Evolutionary conservation across 2,329 filamentous ascomycete species (phyloP), one percentile per base, ranked within the genome.

Genomic region (Didymella keratinophila): DNA sequence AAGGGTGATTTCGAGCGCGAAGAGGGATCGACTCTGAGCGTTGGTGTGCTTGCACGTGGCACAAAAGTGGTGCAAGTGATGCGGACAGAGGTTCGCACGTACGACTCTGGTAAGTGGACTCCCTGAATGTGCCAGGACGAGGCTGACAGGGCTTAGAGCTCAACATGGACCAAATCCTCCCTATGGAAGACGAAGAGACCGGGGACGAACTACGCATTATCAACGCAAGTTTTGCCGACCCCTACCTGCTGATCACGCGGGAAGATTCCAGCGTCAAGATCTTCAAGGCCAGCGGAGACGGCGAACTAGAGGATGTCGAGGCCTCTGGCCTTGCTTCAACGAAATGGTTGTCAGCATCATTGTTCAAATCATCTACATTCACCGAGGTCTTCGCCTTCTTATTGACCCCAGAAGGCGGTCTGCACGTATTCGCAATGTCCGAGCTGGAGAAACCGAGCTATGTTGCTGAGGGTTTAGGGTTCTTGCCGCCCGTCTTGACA

Each of bases 1-100:
- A 92, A 89, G 37, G 92, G 93, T 0, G 95, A 99, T 70, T 97
- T 98, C 72, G 96, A 99, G 61, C 88, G 90, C 4, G 91, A 92
- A 44, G 92, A 93, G 62, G 95, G 93, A 25, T 86, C 89, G 30
- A 97, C 95, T 0, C 84, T 98, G 45, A 90, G 96, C 66, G 90
- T 95, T 18, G 92, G 91, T 16, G 90, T 89, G 0, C 86, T 99
- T 76, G 90, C 90, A n/a, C 86, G 86, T 50, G 87, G 91, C 60
- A 91, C 86, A 72, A 87, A 92, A 58, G 88, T 98, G 32, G 89
- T 98, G 16, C 95, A 98, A 72, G 89, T 97, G 2, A 82, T 97
- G 52, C 90, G 89, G 64, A 92, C 88, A 1, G 94, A 98, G 71
- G 87, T 98, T 23, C 86, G 94, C 58, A 94, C 90, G 61, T 99